Evolutionary conservation across 225 moss, liverwort and hornwort species (phyloP).

Genomic region (Lunularia cruciata): DNA sequence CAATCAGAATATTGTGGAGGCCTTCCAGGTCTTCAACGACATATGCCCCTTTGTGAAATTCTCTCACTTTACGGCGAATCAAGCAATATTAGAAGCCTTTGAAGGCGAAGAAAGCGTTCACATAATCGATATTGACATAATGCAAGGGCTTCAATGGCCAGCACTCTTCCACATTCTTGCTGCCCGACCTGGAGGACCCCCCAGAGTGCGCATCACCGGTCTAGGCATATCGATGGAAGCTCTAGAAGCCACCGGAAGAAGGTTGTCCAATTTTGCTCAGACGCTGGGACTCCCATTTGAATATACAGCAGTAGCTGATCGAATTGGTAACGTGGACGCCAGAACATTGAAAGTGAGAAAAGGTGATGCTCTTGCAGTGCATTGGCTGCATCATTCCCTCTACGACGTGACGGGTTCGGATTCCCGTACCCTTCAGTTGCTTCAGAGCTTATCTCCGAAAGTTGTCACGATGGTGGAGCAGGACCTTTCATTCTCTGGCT

Average conservation of each 20-base stretch:
- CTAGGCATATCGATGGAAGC: conserved; percentile 57
- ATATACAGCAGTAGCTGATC: conserved; percentile 44
- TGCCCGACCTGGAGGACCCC: conserved; percentile 65
- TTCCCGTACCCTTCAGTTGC: conserved; percentile 45
- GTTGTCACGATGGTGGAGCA: conserved; percentile 77
- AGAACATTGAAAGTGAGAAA: conserved; percentile 46
- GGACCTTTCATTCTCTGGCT: conserved; percentile 61
- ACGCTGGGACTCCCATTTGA: conserved; percentile 63
- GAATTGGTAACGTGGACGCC: conserved; percentile 60
- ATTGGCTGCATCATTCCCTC: conserved; percentile 81
- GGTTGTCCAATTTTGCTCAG: conserved; percentile 63
- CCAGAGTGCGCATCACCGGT: conserved; percentile 66
- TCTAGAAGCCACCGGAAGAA: conserved; percentile 68
- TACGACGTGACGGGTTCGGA: conserved; percentile 81
- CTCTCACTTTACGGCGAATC: conserved; percentile 82
- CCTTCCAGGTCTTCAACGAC: conserved; percentile 79
- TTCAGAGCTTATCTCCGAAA: conserved; percentile 57
- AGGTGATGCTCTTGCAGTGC: conserved; percentile 61
- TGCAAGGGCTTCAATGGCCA: conserved; percentile 92
- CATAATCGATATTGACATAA: conserved; percentile 79
- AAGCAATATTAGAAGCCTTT: conserved; percentile 72
- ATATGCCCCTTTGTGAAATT: conserved; percentile 81
- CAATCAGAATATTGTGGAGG: conserved; percentile 57
- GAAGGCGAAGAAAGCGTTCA: conserved; percentile 72
- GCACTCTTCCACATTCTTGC: conserved; percentile 71